Percentiles rank a stretch among this genome's conserved stretches.
Evolutionary conservation across 495 filamentous ascomycete genomes (phyloP).

Genomic region (Corynascus novoguineensis): DNA sequence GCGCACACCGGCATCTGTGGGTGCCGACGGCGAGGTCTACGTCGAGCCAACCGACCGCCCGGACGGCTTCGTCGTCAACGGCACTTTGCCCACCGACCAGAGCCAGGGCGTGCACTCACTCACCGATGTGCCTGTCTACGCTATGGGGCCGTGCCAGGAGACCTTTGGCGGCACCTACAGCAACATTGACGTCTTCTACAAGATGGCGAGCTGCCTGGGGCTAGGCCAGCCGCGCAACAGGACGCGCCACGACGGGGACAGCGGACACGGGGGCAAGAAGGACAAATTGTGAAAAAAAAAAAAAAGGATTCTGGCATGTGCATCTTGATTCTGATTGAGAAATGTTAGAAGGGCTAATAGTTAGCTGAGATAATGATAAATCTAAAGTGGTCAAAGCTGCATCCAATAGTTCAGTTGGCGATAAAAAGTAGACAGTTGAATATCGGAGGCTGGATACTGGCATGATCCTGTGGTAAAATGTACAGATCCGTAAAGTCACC

Average conservation of each 20-base stretch:
- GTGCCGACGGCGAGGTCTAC: conserved; percentile 46
- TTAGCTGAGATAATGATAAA: no score
- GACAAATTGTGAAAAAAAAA: background rate
- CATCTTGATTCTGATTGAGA: background rate
- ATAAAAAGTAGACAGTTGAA: no score
- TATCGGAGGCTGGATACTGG: no score
- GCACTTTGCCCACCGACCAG: conserved; percentile 54
- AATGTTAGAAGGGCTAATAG: no score
- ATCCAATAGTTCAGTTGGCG: no score
- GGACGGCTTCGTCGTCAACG: conserved; percentile 62
- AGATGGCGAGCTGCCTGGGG: conserved; percentile 64
- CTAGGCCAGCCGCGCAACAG: conserved; percentile 36
- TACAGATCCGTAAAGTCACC: no score
- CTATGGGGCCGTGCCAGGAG: conserved; percentile 66
- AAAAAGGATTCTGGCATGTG: background rate
- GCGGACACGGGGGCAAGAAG: background rate
- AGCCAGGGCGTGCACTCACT: conserved; percentile 63
- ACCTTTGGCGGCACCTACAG: conserved; percentile 62
- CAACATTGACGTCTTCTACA: conserved; percentile 67
- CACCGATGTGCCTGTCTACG: conserved; percentile 71
- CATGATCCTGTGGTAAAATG: no score
- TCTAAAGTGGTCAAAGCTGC: no score
- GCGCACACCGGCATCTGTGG: conserved; percentile 48
- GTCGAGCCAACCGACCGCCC: conserved; percentile 57
- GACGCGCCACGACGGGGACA: conserved; percentile 12